Evolutionary conservation across 2,329 filamentous ascomycete species (phyloP).

Genomic region (Graphilbum fragrans): DNA sequence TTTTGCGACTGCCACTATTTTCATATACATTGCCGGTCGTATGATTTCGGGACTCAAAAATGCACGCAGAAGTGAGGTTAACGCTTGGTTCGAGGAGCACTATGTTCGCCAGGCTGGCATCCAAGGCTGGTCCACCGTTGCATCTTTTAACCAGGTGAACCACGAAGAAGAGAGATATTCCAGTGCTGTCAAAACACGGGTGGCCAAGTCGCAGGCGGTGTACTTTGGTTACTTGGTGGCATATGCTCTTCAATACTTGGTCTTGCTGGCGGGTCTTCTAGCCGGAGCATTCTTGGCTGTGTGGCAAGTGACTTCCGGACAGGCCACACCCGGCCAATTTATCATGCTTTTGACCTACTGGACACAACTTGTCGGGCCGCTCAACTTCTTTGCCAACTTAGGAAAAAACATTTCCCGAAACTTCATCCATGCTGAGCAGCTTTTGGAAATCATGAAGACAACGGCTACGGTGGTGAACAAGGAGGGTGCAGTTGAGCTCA

Average conservation of each 20-base stretch:
- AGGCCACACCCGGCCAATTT: slow-evolving; percentile 53
- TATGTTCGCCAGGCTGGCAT: slow-evolving; percentile 43
- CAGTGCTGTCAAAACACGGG: slow-evolving; percentile 30
- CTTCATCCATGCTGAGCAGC: slow-evolving; percentile 44
- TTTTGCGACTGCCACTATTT: slow-evolving; percentile 42
- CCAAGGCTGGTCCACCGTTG: slow-evolving; percentile 46
- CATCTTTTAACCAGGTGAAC: slow-evolving; percentile 45
- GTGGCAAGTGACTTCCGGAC: slow-evolving; percentile 52
- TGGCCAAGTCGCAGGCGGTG: slow-evolving; percentile 24
- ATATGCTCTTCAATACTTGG: slow-evolving; percentile 44
- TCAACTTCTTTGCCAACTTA: slow-evolving; percentile 54
- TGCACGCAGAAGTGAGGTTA: slow-evolving; percentile 36
- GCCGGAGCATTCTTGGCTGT: slow-evolving; percentile 48
- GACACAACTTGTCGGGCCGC: slow-evolving; percentile 57
- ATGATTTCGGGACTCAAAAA: slow-evolving; percentile 38
- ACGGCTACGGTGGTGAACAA: slow-evolving; percentile 43
- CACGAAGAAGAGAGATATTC: slow-evolving; percentile 44
- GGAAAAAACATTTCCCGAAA: slow-evolving; percentile 44
- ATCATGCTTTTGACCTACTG: slow-evolving; percentile 63
- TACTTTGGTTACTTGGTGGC: slow-evolving; percentile 35
- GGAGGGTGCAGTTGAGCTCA: slow-evolving; percentile 34
- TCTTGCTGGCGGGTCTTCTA: slow-evolving; percentile 58
- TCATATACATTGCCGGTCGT: slow-evolving; percentile 39
- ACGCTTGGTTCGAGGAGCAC: slow-evolving; percentile 42
- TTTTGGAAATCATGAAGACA: slow-evolving; percentile 45